Percentiles rank a stretch among this genome's conserved stretches.
These are phyloP conservation scores for Aspergillus bridgeri DNA, from an alignment of 495 filamentous ascomycete species.

Conservation along the genomic window DNA sequence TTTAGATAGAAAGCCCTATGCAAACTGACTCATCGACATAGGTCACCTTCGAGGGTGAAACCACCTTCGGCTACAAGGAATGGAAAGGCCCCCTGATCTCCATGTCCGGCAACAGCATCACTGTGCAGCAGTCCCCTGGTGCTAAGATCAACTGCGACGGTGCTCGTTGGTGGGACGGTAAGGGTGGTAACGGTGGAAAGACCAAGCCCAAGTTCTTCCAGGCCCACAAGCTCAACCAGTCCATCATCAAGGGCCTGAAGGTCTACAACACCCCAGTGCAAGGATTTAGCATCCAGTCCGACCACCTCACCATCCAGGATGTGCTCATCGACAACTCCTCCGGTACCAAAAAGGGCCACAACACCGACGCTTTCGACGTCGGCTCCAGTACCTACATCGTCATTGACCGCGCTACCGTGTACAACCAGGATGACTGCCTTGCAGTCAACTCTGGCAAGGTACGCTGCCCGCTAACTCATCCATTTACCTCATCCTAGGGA, in stretches of 20 bases:
- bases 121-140: constrained; percentile 41
- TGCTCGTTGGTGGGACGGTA: constrained; percentile 42
- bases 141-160: constrained; percentile 44
- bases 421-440: constrained; percentile 66
- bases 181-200: constrained; percentile 47
- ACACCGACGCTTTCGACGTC: constrained; percentile 69
- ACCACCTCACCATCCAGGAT: constrained; percentile 46
- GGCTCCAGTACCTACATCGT: constrained; percentile 49
- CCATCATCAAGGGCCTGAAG: constrained; percentile 42
- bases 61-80: constrained; percentile 53
- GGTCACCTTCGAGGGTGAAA: constrained; percentile 51
- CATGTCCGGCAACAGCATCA: constrained; percentile 47
- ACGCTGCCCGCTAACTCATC: not conserved
- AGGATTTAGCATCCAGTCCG: constrained; percentile 53
- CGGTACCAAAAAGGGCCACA: constrained; percentile 53
- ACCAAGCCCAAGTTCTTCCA: constrained; percentile 52
- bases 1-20: constrained; percentile 1
- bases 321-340: constrained; percentile 61
- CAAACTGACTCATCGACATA: constrained; percentile 4
- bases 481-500: not conserved
- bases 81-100: constrained; percentile 49
- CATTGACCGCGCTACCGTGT: constrained; percentile 52
- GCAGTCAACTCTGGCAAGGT: constrained; percentile 59
- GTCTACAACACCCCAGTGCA: constrained; percentile 63
- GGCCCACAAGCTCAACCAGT: constrained; percentile 37